Evolutionary conservation across 1,139 yeast species (phyloP), one percentile per base, ranked within the genome.

Genomic region (Zhuliangozyma blackwelliae): DNA sequence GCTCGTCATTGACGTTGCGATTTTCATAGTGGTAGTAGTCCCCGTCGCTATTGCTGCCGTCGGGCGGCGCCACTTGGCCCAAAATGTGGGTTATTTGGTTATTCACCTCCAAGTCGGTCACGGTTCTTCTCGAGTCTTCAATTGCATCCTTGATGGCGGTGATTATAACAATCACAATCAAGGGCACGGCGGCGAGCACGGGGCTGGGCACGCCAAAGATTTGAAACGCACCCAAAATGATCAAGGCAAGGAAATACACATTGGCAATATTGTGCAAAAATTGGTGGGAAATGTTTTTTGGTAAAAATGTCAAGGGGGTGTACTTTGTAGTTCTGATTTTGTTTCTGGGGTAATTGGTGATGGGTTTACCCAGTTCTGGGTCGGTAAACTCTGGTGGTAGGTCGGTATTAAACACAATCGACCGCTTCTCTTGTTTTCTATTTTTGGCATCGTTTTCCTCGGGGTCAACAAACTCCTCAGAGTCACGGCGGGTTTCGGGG

Each of bases 371-470:
- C 1, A 68, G 53, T 38, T 62, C 62, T 1, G 67, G 67, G 47
- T 84, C 85, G 13, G 79, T 41, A 55, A 70, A 63, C 23, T 80
- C 77, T 4, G 65, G 66, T 0, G 96, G 96, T 35, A 90, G 64
- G 2, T 77, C 74, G 55, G 76, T 59, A 59, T 89, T 89, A 68
- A 82, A 75, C 43, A 76, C 88, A 25, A 86, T 64, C 5, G 75
- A 58, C 50, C 95, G 68, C 35, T 61, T 64, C 40, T 72, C 67
- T 20, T 52, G 51, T 19, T 70, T 66, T 30, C 65, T 55, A 47
- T 72, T 77, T 29, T 54, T 61, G 2, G 66, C 65, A 40, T 74
- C 79, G 5, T 49, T 47, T 26, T 52, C 55, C 20, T 50, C 57
- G 6, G 49, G 52, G 22, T 53, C 54, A n/a, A 52, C 58, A 11